Evolutionary conservation across 306 rosid genomes (phyloP), one percentile per base, ranked within the genome.

Genomic region (Trifolium dubium): DNA sequence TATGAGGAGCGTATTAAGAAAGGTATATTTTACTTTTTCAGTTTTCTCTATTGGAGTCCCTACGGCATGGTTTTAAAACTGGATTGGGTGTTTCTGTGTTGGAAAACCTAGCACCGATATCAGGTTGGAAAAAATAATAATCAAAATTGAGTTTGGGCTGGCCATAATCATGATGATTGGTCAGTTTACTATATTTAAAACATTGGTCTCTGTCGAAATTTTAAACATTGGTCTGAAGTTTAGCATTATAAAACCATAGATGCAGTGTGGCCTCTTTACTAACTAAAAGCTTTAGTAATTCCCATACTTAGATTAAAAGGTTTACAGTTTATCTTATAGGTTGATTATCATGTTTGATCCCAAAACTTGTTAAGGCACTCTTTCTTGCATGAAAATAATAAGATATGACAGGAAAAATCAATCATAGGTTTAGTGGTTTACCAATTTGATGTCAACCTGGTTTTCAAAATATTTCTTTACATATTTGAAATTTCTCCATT

Each of bases 1-100:
- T 80, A 80, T 74, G 91, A 76, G 71, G 92, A 86, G 76, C 75
- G 86, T 49, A 85, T 88, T 70, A 73, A 70, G 53, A 85, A 76
- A 87, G 98, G 98, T 91, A 73, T 41, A 30, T 35, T 29, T 19
- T 23, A 23, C 51, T 39, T 71, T 61, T n/a, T n/a, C n/a, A n/a
- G n/a, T n/a, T n/a, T 30, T 35, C 72, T 71, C 59, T n/a, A 67
- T 53, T 69, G 53, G 39, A 72, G 69, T 11, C 14, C 9, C 8
- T 12, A n/a, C 1, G 9, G 32, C 67, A 62, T 40, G 72, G 58
- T 51, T 39, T 62, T 71, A 60, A 61, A 39, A 39, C 69, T 29
- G 10, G 76, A 50, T 23, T 0, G 0, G 35, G 19, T n/a, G 9
- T 63, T 35, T 8, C 59, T 53, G 18, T 8, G 6, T 56, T 17